Conservation (phyloP, 2,329 filamentous ascomycete species). For the Talaromyces sp. region DNA sequence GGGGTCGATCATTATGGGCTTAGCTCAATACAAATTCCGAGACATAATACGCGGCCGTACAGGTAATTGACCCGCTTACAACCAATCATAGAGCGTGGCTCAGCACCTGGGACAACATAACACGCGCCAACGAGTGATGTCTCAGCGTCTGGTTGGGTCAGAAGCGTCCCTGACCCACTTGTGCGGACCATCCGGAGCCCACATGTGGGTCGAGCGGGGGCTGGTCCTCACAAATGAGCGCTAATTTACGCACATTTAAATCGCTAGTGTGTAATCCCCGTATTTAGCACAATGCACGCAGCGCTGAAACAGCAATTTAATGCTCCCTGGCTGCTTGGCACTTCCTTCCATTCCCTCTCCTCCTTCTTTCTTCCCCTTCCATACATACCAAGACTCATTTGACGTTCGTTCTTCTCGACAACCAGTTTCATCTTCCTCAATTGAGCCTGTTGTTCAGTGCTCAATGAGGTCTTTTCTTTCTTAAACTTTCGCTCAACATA, state of each 20-base stretch:
- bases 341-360: constrained; percentile 1
- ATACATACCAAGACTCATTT: constrained; percentile 13
- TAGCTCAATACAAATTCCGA: not conserved
- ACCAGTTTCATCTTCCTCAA: not conserved
- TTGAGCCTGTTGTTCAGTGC: not conserved
- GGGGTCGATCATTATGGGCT: not conserved
- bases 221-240: not conserved
- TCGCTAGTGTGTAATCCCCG: not conserved
- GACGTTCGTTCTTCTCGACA: constrained; percentile 15
- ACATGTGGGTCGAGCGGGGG: not conserved
- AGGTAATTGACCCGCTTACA: not conserved
- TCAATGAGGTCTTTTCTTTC: constrained; percentile 16
- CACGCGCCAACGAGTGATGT: not conserved
- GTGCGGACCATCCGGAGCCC: not conserved
- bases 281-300: not conserved
- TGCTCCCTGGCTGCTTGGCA: constrained; percentile 1
- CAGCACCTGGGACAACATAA: not conserved
- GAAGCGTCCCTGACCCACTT: not conserved
- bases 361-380: not conserved
- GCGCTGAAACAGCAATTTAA: constrained; percentile 1
- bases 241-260: not conserved
- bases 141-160: not conserved
- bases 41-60: constrained; percentile 9
- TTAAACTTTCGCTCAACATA: constrained; percentile 8
- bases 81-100: constrained; percentile 9